Percentiles rank a stretch among this genome's conserved stretches.
Conservation (phyloP, 495 filamentous ascomycete species). For the Penicillium arizonense region DNA sequence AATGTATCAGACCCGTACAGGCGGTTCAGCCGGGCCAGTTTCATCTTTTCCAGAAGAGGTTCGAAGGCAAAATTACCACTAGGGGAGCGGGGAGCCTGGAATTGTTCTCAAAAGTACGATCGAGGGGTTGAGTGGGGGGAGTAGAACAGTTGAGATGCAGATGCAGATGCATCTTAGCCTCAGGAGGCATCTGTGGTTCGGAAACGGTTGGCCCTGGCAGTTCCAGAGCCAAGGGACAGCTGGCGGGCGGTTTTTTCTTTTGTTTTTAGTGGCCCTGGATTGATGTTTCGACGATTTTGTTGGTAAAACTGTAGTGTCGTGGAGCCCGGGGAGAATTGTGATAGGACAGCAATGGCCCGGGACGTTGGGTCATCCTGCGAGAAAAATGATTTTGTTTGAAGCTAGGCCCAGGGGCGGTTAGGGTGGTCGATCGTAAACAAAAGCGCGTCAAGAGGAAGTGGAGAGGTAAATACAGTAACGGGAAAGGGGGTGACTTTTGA, state of each 20-base stretch:
- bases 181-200: slow-evolving; percentile 7
- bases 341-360: slow-evolving; percentile 27
- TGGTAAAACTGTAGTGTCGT: slow-evolving; percentile 7
- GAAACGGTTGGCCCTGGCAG: slow-evolving; percentile 27
- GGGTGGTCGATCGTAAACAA: slow-evolving; percentile 17
- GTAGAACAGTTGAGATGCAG: background rate
- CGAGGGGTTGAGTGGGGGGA: slow-evolving; percentile 17
- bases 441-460: slow-evolving; percentile 3
- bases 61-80: slow-evolving; percentile 19
- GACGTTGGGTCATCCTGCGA: slow-evolving; percentile 30
- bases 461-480: slow-evolving; percentile 1
- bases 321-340: slow-evolving; percentile 10
- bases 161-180: background rate
- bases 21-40: slow-evolving; percentile 6
- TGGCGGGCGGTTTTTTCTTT: slow-evolving; percentile 10
- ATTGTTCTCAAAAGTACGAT: slow-evolving; percentile 23
- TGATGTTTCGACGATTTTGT: slow-evolving; percentile 6
- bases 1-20: background rate
- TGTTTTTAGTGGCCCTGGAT: slow-evolving; percentile 9
- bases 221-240: slow-evolving; percentile 26
- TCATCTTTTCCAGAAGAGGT: slow-evolving; percentile 9
- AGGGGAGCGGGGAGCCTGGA: slow-evolving; percentile 12
- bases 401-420: slow-evolving; percentile 30
- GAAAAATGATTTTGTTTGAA: slow-evolving; percentile 28
- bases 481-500: too few relatives aligned